Conservation (phyloP, 202 grass and related monocot genomes). For the Saccharum hybrid region DNA sequence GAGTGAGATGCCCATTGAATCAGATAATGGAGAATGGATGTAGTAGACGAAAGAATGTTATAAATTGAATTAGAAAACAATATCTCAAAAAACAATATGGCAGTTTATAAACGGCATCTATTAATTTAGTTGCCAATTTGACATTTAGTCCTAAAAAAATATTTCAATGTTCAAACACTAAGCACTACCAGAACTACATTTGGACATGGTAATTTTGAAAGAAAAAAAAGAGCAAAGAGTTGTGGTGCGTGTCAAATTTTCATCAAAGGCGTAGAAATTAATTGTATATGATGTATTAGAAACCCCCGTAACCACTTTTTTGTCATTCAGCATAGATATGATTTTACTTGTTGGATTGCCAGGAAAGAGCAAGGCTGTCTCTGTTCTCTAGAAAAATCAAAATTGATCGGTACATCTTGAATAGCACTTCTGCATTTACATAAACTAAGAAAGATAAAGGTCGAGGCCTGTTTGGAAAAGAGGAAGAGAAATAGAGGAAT, state of each 20-base stretch:
- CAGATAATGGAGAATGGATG: background rate
- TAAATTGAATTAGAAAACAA: background rate
- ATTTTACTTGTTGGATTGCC: background rate
- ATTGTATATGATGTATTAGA: background rate
- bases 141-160: background rate
- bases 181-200: background rate
- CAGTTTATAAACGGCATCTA: background rate
- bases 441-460: background rate
- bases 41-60: background rate
- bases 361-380: background rate
- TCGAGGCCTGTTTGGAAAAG: too few species aligned
- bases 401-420: background rate
- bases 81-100: conserved; percentile 1
- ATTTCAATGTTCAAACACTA: background rate
- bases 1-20: background rate
- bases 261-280: too few species aligned
- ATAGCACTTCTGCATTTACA: background rate
- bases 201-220: background rate
- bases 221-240: background rate
- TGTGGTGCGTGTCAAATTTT: background rate
- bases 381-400: background rate
- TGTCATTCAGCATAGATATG: background rate
- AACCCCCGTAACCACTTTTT: background rate
- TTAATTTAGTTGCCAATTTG: background rate
- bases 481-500: too few species aligned